Conservation (phyloP, 2,329 filamentous ascomycete species). For the Colletotrichum sp. region DNA sequence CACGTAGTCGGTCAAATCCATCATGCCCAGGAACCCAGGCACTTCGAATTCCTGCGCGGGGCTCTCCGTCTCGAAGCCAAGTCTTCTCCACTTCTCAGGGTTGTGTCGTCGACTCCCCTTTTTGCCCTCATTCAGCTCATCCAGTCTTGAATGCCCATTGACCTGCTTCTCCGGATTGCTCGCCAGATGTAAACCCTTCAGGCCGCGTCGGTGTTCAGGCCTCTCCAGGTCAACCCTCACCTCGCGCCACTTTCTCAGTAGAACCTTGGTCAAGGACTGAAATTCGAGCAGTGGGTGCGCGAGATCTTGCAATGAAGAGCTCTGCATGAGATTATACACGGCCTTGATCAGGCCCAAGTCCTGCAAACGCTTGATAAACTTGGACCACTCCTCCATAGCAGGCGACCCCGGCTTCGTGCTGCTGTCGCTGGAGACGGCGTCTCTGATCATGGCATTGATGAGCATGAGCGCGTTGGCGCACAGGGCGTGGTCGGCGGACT, state of each 20-base stretch:
- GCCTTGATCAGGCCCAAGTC: conserved; percentile 92
- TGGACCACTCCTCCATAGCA: conserved; percentile 81
- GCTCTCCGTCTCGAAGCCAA: conserved; percentile 91
- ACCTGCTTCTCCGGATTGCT: conserved; percentile 71
- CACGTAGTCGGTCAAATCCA: conserved; percentile 95
- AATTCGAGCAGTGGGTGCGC: conserved; percentile 92
- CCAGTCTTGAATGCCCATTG: conserved; percentile 40
- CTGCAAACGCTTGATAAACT: conserved; percentile 91
- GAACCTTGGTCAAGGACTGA: conserved; percentile 85
- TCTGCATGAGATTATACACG: conserved; percentile 93
- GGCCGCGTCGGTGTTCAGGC: conserved; percentile 83
- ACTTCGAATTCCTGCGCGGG: conserved; percentile 85
- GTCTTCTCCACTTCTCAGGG: conserved; percentile 88
- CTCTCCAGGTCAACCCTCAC: conserved; percentile 84
- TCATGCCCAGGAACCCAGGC: conserved; percentile 91
- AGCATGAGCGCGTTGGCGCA: conserved; percentile 95
- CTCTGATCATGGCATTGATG: conserved; percentile 93
- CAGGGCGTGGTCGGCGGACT: conserved; percentile 91
- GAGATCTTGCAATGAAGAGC: conserved; percentile 87
- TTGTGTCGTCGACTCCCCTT: conserved; percentile 77
- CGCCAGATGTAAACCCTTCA: conserved; percentile 85
- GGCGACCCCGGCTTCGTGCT: conserved; percentile 31
- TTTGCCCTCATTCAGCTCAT: conserved; percentile 43
- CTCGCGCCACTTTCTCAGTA: conserved; percentile 87
- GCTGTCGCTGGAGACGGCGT: conserved; percentile 80